Evolutionary conservation across 495 filamentous ascomycete genomes (phyloP).

Genomic region (Aspergillus cristatus): DNA sequence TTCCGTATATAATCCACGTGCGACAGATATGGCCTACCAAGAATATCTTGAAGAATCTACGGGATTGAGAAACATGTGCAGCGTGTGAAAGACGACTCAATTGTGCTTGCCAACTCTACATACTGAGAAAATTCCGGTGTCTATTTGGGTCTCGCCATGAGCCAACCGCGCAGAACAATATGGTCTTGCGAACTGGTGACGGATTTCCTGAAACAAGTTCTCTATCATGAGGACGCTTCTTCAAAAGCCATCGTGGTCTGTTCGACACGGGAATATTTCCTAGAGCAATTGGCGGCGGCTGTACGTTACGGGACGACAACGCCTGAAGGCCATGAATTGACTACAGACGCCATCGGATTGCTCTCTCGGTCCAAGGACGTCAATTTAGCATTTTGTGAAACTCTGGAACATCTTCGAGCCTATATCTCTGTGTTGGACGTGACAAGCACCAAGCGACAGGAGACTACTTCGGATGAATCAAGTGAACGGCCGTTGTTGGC

Average conservation of each 20-base stretch:
- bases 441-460: not conserved
- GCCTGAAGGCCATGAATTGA: constrained; percentile 28
- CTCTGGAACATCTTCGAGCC: constrained; percentile 66
- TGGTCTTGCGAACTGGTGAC: constrained; percentile 22
- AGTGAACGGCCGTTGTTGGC: constrained; percentile 38
- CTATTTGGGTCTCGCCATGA: too few species aligned
- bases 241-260: constrained; percentile 64
- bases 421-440: constrained; percentile 50
- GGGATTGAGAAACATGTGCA: too few species aligned
- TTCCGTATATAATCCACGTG: too few species aligned
- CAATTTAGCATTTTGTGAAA: constrained; percentile 60
- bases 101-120: too few species aligned
- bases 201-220: constrained; percentile 55
- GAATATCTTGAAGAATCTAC: too few species aligned
- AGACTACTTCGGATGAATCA: not conserved
- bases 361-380: constrained; percentile 59
- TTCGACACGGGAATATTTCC: constrained; percentile 52
- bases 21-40: too few species aligned
- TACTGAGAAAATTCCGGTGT: too few species aligned
- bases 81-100: too few species aligned
- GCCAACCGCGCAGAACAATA: constrained; percentile 16
- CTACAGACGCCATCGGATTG: constrained; percentile 57
- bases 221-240: constrained; percentile 38
- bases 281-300: constrained; percentile 36
- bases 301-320: constrained; percentile 10